Evolutionary conservation across 2,329 filamentous ascomycete species (phyloP).

Genomic region (Fusarium irregulare): DNA sequence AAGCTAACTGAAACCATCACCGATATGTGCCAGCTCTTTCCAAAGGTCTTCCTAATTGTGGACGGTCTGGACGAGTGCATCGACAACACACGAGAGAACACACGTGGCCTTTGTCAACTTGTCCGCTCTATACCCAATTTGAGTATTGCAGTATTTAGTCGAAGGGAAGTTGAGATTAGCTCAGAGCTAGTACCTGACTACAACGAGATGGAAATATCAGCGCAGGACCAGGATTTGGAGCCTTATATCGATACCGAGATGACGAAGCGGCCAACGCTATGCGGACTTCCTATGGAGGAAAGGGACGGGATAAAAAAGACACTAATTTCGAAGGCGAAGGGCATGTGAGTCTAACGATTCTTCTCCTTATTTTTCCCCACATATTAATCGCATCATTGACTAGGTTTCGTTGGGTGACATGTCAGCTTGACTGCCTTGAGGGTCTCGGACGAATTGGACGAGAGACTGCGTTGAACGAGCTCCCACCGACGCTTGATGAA

Average conservation of each 20-base stretch:
- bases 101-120: neutral
- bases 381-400: neutral
- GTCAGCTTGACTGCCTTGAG: neutral
- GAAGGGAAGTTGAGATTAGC: neutral
- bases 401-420: neutral
- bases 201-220: neutral
- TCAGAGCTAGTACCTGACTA: neutral
- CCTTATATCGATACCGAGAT: neutral
- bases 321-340: neutral
- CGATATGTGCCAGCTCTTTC: neutral
- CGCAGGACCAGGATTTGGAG: neutral
- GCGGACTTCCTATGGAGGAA: neutral
- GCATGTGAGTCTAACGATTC: too few relatives aligned
- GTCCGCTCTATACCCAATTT: neutral
- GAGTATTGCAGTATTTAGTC: neutral
- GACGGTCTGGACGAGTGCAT: neutral
- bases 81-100: neutral
- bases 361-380: too few relatives aligned
- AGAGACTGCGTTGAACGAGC: neutral
- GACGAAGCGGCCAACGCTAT: neutral
- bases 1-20: neutral
- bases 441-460: neutral
- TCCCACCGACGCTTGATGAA: neutral
- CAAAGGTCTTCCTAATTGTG: neutral
- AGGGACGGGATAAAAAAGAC: neutral